Base-by-base conservation (phyloP, 108 stramenopile species). In the Chaetoceros tenuissimus region DNA sequence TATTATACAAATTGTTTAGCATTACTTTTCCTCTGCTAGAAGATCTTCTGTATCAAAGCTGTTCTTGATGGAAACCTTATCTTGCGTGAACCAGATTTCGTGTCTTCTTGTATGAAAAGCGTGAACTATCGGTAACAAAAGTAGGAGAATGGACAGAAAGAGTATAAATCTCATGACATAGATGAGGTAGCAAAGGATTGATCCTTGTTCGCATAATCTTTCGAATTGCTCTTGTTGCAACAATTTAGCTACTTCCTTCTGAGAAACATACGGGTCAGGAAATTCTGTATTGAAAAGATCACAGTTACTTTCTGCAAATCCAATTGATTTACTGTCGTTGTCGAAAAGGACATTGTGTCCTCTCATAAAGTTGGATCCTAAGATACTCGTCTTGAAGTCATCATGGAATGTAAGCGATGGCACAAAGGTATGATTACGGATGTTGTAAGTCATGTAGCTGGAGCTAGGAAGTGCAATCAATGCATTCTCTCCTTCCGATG, bases 331-430 rank as follows among this genome's bases (percentile, higher is more conserved):
- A 49, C 78, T 76, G 8, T 83, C 87, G 17, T 63, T 46, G 60
- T 96, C 91, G 71, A 97, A 97, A 1, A 92, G 55, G 5, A 94
- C 74, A 60, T 95, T 84, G 71, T 95, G 92, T 43, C 87, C 89
- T 74, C 77, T 76, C 73, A 97, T 87, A 50, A 90, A 79, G 60
- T 95, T 97, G 28, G 92, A 87, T n/a, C 96, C 96, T 26, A 80
- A 31, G 2, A 75, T 66, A 55, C 60, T 60, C 13, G 40, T 40
- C 28, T 57, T 60, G 7, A 31, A 19, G 17, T 48, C 28, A 46
- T 94, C 84, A 1, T 71, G 72, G 24, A 87, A 51, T 60, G 81
- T 87, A 29, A 94, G 67, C 19, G 82, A 58, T 3, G 66, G 46
- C 13, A 58, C 67, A 60, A 87, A 97, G 8, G 63, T 69, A 19